Base-by-base conservation (phyloP, 83 land plant genomes). In the Isoetes engelmannii region DNA sequence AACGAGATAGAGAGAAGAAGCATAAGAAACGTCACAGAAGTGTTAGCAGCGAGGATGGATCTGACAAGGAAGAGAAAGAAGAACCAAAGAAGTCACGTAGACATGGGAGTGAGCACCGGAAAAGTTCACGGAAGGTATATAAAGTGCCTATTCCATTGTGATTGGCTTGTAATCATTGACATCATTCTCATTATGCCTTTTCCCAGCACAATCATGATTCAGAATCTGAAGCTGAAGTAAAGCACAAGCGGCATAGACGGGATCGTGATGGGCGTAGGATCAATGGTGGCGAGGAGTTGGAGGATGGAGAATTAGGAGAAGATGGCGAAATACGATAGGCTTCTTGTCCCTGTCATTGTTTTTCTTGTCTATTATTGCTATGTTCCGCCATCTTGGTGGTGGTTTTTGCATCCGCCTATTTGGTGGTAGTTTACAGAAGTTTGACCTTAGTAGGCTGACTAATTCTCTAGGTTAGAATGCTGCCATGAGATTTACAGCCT, bases 251-350 rank as follows among this genome's bases (percentile, higher is more conserved):
- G 57, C 94, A 89, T 72, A 84, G 79, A 60, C 73, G 86, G 78
- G 92, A 88, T 64, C 78, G 89, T 17, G 95, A 93, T 71, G 80
- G 81, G 9, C 83, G 85, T 49, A 77, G 91, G 71, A 83, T 76
- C 76, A 75, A 79, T 56, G 83, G 69, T 19, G 47, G 82, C 47
- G 96, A 89, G 70, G 98, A 93, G 70, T 87, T 93, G 68, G 98
- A 93, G 77, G 98, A 93, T 75, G 98, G 98, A 69, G 98, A 93
- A 75, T 79, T 93, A 69, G 96, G 95, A 66, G 97, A 92, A 76
- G 97, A 92, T 79, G 90, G 93, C 53, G 97, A 92, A 78, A 89
- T 90, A 63, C 79, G 73, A 71, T 86, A 84, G 78, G 56, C 72
- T 42, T 64, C 54, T 79, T 62, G 15, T 62, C 74, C 45, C 75